These are phyloP conservation scores for Wallacemonas rigidus DNA, from an alignment of 208 protist genomes.

Conservation along the genomic window DNA sequence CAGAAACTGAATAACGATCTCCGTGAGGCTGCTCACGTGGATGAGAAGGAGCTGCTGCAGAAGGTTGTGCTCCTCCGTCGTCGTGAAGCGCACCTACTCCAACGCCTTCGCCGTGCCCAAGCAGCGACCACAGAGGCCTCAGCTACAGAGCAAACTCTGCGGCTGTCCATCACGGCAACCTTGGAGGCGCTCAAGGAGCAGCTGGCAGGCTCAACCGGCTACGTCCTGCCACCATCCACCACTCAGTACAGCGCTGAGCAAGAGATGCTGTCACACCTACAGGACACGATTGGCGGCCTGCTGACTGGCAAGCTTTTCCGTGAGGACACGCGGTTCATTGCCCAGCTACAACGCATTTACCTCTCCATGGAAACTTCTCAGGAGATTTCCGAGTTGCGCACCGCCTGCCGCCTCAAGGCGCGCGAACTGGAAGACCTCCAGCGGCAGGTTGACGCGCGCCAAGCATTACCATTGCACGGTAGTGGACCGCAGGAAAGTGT, in stretches of 20 bases:
- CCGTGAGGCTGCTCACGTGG: conserved; percentile 30
- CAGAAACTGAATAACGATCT: conserved; percentile 66
- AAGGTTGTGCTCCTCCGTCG: conserved; percentile 84
- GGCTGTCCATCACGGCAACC: conserved; percentile 51
- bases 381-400: conserved; percentile 51
- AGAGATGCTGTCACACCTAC: conserved; percentile 61
- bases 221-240: conserved; percentile 76
- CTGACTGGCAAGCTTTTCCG: conserved; percentile 66
- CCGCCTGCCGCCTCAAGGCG: conserved; percentile 27
- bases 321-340: conserved; percentile 75
- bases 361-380: conserved; percentile 50
- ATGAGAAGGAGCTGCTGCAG: conserved; percentile 72
- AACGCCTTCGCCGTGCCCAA: conserved; percentile 71
- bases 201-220: conserved; percentile 59
- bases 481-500: not conserved
- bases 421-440: conserved; percentile 42
- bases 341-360: conserved; percentile 71
- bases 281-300: conserved; percentile 38
- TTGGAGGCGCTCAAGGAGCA: conserved; percentile 68
- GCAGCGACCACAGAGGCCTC: conserved; percentile 52
- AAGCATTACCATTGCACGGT: conserved; percentile 23
- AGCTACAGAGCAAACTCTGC: conserved; percentile 38
- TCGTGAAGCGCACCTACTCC: conserved; percentile 75
- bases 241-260: conserved; percentile 49
- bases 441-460: conserved; percentile 47